Base-by-base conservation (phyloP, 768 basidiomycete species). In the Kwoniella sp. region DNA sequence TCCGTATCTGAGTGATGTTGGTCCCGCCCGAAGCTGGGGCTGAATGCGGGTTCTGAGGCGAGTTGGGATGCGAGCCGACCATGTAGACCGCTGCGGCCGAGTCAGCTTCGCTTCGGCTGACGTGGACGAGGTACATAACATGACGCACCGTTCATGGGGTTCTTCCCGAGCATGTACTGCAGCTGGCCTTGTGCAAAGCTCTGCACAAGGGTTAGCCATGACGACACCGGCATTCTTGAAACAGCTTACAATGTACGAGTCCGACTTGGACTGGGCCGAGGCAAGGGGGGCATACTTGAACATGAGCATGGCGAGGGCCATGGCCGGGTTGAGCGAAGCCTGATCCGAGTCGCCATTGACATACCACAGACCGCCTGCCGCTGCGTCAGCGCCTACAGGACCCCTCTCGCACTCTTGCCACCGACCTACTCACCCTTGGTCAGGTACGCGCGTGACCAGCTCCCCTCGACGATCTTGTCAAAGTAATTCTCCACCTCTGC, bases 11-110 rank as follows among this genome's bases (percentile, higher is more conserved):
- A 32, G 65, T 74, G 59, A 87, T 80, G 62, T 89, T 81, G 50
- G 80, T 78, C 1, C 88, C 89, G 26, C 91, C 91, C 52, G 85
- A 86, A 2, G 92, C 87, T 76, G 87, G 80, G 1, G 89, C 91
- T 5, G 87, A 88, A 68, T 93, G 90, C 0, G 91, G 91, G 71
- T 93, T 95, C 40, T 79, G 75, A 0, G 90, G 90, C 11, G 92
- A 86, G 69, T 93, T 92, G 1, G 90, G 88, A 73, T 93, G 89
- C 41, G 79, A 77, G 32, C 92, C 91, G 20, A 95, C 89, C 42
- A 95, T 74, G 71, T 95, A 96, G 1, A 87, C 84, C 9, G 82
- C 86, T 84, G 59, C 15, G 9, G 63, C 2, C 29, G 29, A 10
- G 32, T 60, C 31, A 63, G 58, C 42, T 37, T 22, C 23, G 38